Percentiles rank a stretch among this genome's conserved stretches.
phyloP scores from a whole-genome alignment of 129 eudicot genomes.

The Flaveria brownii region DNA sequence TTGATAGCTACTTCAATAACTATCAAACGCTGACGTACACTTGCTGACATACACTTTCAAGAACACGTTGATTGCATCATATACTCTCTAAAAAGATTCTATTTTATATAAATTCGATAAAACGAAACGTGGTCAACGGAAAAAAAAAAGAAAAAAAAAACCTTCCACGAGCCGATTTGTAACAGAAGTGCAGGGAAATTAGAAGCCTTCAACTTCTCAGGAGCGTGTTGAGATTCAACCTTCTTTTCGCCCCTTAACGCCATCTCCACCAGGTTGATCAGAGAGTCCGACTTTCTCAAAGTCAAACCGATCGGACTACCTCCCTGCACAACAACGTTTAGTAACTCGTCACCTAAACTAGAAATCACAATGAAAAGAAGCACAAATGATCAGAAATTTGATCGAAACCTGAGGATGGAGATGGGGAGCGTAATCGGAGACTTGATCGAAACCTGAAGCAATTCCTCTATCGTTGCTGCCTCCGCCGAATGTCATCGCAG shows the following conservation, averaged over 20 bases:
- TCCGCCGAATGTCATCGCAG: conserved; percentile 20
- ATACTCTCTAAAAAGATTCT: too few species aligned
- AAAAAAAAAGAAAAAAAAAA: conserved; percentile 1
- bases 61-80: too few species aligned
- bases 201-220: conserved; percentile 69
- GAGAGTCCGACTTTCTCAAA: conserved; percentile 49
- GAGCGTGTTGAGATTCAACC: conserved; percentile 17
- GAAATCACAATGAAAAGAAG: background rate
- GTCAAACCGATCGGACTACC: conserved; percentile 60
- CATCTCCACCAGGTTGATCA: conserved; percentile 40
- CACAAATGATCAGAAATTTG: too few species aligned
- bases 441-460: conserved; percentile 4
- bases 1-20: too few species aligned
- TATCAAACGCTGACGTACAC: too few species aligned
- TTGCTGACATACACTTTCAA: background rate
- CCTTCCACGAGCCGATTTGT: conserved; percentile 79
- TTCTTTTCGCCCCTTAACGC: conserved; percentile 36
- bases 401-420: conserved; percentile 33
- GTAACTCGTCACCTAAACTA: too few species aligned
- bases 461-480: conserved; percentile 21
- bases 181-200: conserved; percentile 48
- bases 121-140: background rate
- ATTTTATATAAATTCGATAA: too few species aligned
- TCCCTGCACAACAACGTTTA: background rate
- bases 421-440: conserved; percentile 8